Evolutionary conservation across 495 filamentous ascomycete genomes (phyloP).

Genomic region (Aspergillus saccharolyticus): DNA sequence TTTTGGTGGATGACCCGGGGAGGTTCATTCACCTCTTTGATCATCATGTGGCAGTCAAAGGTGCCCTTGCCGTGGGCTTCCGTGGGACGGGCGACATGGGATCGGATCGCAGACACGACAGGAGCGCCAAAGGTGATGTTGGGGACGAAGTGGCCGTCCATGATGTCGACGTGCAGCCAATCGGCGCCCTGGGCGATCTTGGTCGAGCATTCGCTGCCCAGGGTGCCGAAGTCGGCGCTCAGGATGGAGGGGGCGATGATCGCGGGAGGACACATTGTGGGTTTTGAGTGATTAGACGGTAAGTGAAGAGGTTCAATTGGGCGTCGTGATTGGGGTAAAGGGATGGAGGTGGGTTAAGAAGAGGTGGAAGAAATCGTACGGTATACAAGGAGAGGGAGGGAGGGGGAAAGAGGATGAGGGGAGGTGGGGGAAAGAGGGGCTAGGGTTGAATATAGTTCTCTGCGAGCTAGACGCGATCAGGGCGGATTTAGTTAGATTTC

Average conservation of each 20-base stretch:
- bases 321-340: constrained; percentile 3
- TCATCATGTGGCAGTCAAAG: constrained; percentile 99
- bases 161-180: constrained; percentile 77
- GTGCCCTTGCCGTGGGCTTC: constrained; percentile 68
- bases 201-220: constrained; percentile 75
- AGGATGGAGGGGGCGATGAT: constrained; percentile 98
- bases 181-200: constrained; percentile 81
- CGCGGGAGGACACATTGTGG: constrained; percentile 73
- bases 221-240: constrained; percentile 86
- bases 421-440: not conserved
- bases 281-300: not conserved
- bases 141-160: constrained; percentile 97
- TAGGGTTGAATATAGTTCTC: no score
- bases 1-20: no score
- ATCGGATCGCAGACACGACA: constrained; percentile 87
- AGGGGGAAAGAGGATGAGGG: not conserved
- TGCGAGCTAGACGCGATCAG: no score
- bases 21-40: constrained; percentile 66
- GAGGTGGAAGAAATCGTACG: not conserved
- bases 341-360: not conserved
- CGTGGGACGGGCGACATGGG: constrained; percentile 64
- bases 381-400: not conserved
- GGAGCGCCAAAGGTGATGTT: constrained; percentile 97
- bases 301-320: not conserved
- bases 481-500: no score